Evolutionary conservation across 306 rosid species (phyloP), one percentile per base, ranked within the genome.

Genomic region (Alnus rubra): DNA sequence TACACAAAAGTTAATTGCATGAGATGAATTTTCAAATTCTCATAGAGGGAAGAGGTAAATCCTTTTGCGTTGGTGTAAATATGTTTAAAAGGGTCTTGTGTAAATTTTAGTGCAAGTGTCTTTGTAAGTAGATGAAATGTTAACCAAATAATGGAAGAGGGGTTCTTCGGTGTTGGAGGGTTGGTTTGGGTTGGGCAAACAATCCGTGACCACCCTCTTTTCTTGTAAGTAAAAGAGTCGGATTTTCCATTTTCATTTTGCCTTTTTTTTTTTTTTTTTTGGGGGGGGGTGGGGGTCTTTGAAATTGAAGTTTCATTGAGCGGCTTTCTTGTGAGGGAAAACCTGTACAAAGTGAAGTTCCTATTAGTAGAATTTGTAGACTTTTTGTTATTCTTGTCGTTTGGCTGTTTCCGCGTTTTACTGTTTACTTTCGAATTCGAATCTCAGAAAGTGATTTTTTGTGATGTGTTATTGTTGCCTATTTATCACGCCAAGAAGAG

Each of bases 321-420:
- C 82, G 83, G 83, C 87, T 80, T 23, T 23, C 28, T 23, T 82
- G 56, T 74, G 76, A 60, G 78, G 53, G 73, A 47, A 84, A 76
- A 86, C 76, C 23, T 92, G 93, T 89, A 87, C 80, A 89, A 82
- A 76, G 76, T 59, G 74, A 77, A 83, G 87, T 76, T 80, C 79
- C 53, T 76, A 49, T 49, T 49, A 49, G 14, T 49, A 12, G 52
- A 5, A 71, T 55, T 76, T 75, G 77, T 19, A 53, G 4, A 48
- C 31, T 71, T 39, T 60, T 47, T 47, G 54, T 19, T 5, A 7
- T 16, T 15, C 72, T 42, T 68, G 51, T 68, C 51, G 15, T 39
- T 42, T 68, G 51, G 51, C n/a, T 42, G 51, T 44, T 44, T 75
- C 12, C 44, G 4, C 51, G 0, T 39, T 42, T 42, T 13, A 3